Evolutionary conservation across 2,329 filamentous ascomycete genomes (phyloP), one percentile per base, ranked within the genome.

Genomic region (Hypoxylon sp.): DNA sequence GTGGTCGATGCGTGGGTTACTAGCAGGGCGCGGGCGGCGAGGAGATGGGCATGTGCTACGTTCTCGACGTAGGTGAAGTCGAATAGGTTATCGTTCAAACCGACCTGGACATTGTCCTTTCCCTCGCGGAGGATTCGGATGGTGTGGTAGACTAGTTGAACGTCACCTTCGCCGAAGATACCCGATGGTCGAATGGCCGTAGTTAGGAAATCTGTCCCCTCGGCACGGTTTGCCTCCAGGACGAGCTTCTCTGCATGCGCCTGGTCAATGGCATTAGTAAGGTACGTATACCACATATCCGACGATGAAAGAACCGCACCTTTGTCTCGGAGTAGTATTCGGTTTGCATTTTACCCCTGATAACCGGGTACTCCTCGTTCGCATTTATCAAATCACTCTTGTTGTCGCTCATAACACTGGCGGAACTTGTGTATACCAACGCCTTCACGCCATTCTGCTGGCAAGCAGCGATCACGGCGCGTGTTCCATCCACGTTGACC

Each of bases 291-390:
- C 3, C 11, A 27, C n/a, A 29, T 47, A 47, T 62, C 7, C 24
- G 11, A 37, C 10, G 29, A 8, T 1, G 19, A 8, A 52, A 6
- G 15, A 21, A 39, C 56, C 73, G 51, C 74, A 92, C 92, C 88
- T 98, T 98, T 13, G 93, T 97, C 81, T 94, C 91, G 31, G 94
- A 94, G 81, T 98, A 98, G 80, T 93, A 93, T 80, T 94, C 92
- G 61, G 84, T 85, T 80, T 94, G 91, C 72, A 89, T 81, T 66
- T 87, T 86, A 32, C 92, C 92, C 51, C 89, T 86, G 57, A 96
- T 90, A 54, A 92, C 86, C 29, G 93, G 93, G 86, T 92, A 93
- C 51, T 87, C 84, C 84, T 98, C 95, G 79, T 94, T 91, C 71
- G 93, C 93, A 79, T 97, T 94, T 79, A 90, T 87, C 78, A 97